A percentile compares a stretch with the other conserved stretches of the same genome.
phyloP scores from a whole-genome alignment of 148 eudicot species.

The Chenopodium suecicum region DNA sequence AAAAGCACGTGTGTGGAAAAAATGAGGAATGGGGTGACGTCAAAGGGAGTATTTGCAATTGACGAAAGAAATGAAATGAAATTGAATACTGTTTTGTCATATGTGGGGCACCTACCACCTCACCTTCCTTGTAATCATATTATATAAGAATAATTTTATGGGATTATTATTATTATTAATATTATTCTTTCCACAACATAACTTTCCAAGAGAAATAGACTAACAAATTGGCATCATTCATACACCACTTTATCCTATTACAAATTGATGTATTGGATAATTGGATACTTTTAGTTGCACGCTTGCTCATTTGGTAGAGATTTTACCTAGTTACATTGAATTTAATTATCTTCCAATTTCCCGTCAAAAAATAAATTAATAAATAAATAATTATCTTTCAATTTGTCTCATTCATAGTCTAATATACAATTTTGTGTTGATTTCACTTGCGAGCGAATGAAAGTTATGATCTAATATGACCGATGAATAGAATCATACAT shows the following conservation, averaged over 20 bases:
- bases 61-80: slow-evolving; percentile 8
- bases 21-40: slow-evolving; percentile 32
- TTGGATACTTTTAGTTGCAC: background rate
- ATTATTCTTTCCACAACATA: background rate
- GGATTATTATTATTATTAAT: too few relatives aligned
- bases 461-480: too few relatives aligned
- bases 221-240: background rate
- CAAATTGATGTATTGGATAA: background rate
- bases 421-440: too few relatives aligned
- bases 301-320: background rate
- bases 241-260: background rate
- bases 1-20: slow-evolving; percentile 37
- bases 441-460: too few relatives aligned
- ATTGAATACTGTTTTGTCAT: slow-evolving; percentile 29
- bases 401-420: too few relatives aligned
- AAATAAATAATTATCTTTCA: too few relatives aligned
- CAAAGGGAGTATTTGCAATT: slow-evolving; percentile 12
- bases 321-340: too few relatives aligned
- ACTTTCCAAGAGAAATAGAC: background rate
- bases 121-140: slow-evolving; percentile 27
- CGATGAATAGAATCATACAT: too few relatives aligned
- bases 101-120: slow-evolving; percentile 26
- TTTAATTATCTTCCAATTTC: too few relatives aligned
- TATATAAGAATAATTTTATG: background rate
- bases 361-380: too few relatives aligned